These are phyloP conservation scores for Russula earlei DNA, from an alignment of 768 basidiomycete species.

Conservation along the genomic window DNA sequence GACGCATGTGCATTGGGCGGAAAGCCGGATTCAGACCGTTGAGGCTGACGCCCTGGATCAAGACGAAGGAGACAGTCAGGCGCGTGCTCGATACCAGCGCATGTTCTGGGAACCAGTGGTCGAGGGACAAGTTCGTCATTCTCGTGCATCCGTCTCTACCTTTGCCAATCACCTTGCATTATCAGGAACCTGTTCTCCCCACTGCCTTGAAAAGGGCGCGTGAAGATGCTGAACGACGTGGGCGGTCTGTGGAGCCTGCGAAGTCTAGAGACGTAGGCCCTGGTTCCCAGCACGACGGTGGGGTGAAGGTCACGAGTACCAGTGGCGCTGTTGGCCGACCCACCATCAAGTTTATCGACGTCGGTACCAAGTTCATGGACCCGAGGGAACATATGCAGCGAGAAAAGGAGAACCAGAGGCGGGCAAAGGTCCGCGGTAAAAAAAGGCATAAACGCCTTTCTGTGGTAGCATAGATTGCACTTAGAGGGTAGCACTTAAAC, in stretches of 20 bases:
- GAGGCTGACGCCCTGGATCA: conserved; percentile 58
- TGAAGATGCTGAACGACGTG: conserved; percentile 30
- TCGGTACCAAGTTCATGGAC: conserved; percentile 62
- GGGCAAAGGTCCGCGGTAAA: conserved; percentile 29
- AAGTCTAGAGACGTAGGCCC: conserved; percentile 35
- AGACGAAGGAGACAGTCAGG: conserved; percentile 42
- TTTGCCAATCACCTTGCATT: background rate
- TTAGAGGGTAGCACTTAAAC: background rate
- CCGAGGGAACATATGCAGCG: conserved; percentile 43
- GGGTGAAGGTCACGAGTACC: background rate
- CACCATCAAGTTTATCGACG: conserved; percentile 58
- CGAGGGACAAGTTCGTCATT: conserved; percentile 50
- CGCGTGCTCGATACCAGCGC: conserved; percentile 57
- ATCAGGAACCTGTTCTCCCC: conserved; percentile 56
- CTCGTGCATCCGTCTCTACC: background rate
- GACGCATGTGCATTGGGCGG: conserved; percentile 12
- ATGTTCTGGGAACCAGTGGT: conserved; percentile 73
- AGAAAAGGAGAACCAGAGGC: conserved; percentile 40
- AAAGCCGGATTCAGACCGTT: conserved; percentile 39
- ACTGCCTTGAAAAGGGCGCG: conserved; percentile 42
- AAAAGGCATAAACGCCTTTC: conserved; percentile 17
- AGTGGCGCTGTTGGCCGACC: conserved; percentile 35
- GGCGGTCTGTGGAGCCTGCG: conserved; percentile 27
- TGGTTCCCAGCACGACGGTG: conserved; percentile 19
- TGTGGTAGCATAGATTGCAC: background rate